These are phyloP conservation scores for Pachysandra terminalis DNA, from an alignment of 164 flowering plant genomes.

Conservation along the genomic window DNA sequence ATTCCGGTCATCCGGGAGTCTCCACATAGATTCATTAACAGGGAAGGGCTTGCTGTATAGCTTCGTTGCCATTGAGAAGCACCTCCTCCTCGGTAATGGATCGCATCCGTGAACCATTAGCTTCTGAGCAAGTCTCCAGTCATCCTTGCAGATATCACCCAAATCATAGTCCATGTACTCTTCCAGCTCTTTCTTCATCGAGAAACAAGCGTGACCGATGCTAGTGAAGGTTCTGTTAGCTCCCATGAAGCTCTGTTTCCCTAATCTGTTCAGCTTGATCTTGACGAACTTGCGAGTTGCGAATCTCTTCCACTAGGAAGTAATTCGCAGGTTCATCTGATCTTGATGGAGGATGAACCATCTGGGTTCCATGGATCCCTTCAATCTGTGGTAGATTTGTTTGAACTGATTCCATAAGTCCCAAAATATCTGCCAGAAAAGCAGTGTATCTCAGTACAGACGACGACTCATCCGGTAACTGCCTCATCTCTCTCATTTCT, in stretches of 20 bases:
- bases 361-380: background rate
- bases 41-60: slow-evolving; percentile 49
- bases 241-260: slow-evolving; percentile 79
- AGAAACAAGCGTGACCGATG: slow-evolving; percentile 72
- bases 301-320: slow-evolving; percentile 63
- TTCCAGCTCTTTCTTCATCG: slow-evolving; percentile 63
- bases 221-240: slow-evolving; percentile 72
- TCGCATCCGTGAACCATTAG: slow-evolving; percentile 79
- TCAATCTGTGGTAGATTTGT: slow-evolving; percentile 17
- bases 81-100: slow-evolving; percentile 68
- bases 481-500: slow-evolving; percentile 31
- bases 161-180: slow-evolving; percentile 74
- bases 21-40: slow-evolving; percentile 53
- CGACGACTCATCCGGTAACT: slow-evolving; percentile 9
- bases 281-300: slow-evolving; percentile 57
- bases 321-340: slow-evolving; percentile 36
- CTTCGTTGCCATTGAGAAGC: slow-evolving; percentile 58
- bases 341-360: slow-evolving; percentile 29
- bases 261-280: slow-evolving; percentile 65
- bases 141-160: slow-evolving; percentile 70
- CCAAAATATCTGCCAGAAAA: slow-evolving; percentile 58
- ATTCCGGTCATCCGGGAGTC: slow-evolving; percentile 56
- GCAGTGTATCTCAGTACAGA: slow-evolving; percentile 21
- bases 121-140: slow-evolving; percentile 66
- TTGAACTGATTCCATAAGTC: slow-evolving; percentile 37